A percentile compares a stretch with the other conserved stretches of the same genome.
phyloP scores from a whole-genome alignment of 2,329 filamentous ascomycete genomes.

The Apiospora rasikravindrae region DNA sequence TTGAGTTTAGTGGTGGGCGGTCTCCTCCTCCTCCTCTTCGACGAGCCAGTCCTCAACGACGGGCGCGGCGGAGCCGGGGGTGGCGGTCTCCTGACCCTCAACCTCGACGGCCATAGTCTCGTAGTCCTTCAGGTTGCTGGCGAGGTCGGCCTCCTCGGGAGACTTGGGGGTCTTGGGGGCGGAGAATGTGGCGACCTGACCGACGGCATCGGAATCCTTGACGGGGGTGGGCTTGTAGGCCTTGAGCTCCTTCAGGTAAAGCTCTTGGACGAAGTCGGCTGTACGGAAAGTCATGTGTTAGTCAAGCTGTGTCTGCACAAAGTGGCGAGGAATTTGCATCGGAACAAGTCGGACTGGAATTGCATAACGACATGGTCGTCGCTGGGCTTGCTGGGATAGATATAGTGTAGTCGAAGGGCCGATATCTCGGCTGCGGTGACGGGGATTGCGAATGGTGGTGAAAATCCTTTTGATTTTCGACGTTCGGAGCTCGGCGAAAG shows the following conservation, averaged over 20 bases:
- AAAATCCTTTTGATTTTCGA: not conserved
- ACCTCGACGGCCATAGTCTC: slow-evolving; percentile 93
- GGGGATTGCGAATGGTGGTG: not conserved
- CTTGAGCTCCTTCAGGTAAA: slow-evolving; percentile 96
- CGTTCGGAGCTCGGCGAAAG: not conserved
- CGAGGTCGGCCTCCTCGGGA: slow-evolving; percentile 93
- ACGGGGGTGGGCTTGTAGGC: slow-evolving; percentile 86
- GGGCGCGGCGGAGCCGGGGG: slow-evolving; percentile 63
- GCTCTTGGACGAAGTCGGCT: slow-evolving; percentile 98
- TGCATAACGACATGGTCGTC: not conserved
- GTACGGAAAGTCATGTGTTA: slow-evolving; percentile 25
- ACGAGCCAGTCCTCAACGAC: slow-evolving; percentile 78
- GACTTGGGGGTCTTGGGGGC: slow-evolving; percentile 82
- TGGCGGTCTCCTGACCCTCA: slow-evolving; percentile 77
- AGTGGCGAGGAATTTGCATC: not conserved
- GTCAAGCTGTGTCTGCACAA: not conserved
- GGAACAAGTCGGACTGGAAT: not conserved
- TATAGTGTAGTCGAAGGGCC: not conserved
- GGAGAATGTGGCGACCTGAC: slow-evolving; percentile 87
- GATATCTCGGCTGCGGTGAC: not conserved
- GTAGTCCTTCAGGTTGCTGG: slow-evolving; percentile 90
- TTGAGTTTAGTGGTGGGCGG: slow-evolving; percentile 53
- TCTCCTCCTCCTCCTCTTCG: slow-evolving; percentile 71
- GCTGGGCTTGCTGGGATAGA: not conserved
- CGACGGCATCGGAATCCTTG: slow-evolving; percentile 87